Evolutionary conservation across 1,284 basidiomycete genomes (phyloP), one percentile per base, ranked within the genome.

Genomic region (Golubevia sp.): DNA sequence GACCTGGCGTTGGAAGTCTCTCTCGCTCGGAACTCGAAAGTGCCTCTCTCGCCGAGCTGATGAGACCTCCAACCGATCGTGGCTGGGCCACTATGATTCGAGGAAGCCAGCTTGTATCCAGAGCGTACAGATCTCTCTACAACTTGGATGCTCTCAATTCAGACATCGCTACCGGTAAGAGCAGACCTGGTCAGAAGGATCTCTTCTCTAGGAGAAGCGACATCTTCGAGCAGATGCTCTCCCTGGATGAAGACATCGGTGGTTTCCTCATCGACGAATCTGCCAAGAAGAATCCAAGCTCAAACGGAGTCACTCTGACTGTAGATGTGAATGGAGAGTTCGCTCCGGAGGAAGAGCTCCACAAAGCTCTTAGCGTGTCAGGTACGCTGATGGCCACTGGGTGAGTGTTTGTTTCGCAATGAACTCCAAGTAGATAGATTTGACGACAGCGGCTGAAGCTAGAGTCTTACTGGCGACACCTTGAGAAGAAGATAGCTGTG

Each of bases 221-320:
- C 11, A 76, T 77, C 65, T 76, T 77, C 58, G 65, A 68, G 20
- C 62, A 67, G 20, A 76, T 76, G 74, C 66, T 68, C 23, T 64
- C 67, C 51, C 59, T 77, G 30, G 75, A 77, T 30, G 58, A 63
- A 48, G 75, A 77, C 50, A 71, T 77, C 18, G 38, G 38, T 44
- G 38, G 38, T 13, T 44, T 44, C 38, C 18, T 44, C 11, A 18
- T 44, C 11, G 38, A 44, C 38, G 38, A 44, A 13, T 44, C 38
- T 18, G 18, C 13, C 38, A 44, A 44, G 38, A 44, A 44, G 38
- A 18, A 8, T 18, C 18, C 38, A 18, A 18, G 18, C 18, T 44
- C 38, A 13, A 44, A 44, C 11, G 11, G 38, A 13, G 38, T 18
- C 18, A 13, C 38, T 18, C 18, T 18, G 38, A 44, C 18, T 18